phyloP scores from a whole-genome alignment of 345 rosid genomes.

The Populus ilicifolia region DNA sequence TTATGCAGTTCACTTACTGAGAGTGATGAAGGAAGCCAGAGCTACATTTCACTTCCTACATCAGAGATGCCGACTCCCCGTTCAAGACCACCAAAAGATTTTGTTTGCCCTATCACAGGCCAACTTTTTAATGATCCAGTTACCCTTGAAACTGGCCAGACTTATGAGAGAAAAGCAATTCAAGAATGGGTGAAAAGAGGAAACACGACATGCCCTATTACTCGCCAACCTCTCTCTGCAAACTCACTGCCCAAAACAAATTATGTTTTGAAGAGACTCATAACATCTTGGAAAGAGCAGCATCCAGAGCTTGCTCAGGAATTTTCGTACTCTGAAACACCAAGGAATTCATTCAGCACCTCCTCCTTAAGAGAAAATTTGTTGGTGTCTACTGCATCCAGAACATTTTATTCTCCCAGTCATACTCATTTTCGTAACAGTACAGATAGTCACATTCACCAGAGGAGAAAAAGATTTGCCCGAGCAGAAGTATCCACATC shows the following conservation, averaged over 20 bases:
- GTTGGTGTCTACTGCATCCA: conserved; percentile 18
- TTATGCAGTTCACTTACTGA: conserved; percentile 34
- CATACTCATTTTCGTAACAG: neutral
- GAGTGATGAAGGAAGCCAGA: conserved; percentile 47
- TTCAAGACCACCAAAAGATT: conserved; percentile 60
- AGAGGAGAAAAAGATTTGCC: conserved; percentile 35
- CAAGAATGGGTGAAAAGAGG: conserved; percentile 68
- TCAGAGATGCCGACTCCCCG: conserved; percentile 43
- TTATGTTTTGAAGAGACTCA: conserved; percentile 58
- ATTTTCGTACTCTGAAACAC: conserved; percentile 50
- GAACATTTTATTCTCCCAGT: conserved; percentile 15
- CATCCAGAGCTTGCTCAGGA: conserved; percentile 63
- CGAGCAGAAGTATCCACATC: conserved; percentile 31
- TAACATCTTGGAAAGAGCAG: conserved; percentile 66
- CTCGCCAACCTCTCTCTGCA: conserved; percentile 47
- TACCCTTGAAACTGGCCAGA: conserved; percentile 73
- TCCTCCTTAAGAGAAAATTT: conserved; percentile 25
- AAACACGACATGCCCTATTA: conserved; percentile 56
- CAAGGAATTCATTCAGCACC: conserved; percentile 34
- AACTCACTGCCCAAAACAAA: conserved; percentile 57
- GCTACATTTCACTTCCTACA: conserved; percentile 39
- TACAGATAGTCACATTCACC: conserved; percentile 24
- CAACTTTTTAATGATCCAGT: conserved; percentile 61
- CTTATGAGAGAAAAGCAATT: conserved; percentile 66
- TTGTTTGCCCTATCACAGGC: conserved; percentile 65